Conservation (phyloP, 257 asterid species). For the Nyctanthes arbortristis region DNA sequence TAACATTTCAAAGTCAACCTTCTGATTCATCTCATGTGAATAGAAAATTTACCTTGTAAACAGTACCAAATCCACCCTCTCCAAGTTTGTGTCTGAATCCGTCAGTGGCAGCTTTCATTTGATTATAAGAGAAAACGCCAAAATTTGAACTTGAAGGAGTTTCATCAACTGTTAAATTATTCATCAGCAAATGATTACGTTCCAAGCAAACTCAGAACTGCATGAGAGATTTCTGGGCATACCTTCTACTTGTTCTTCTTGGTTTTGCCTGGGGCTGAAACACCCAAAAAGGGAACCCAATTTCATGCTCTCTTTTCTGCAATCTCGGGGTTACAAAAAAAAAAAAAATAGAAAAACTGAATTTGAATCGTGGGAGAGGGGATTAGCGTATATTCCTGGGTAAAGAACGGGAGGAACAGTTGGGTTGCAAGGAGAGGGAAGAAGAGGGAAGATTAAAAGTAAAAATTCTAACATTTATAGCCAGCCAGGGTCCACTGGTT, state of each 20-base stretch:
- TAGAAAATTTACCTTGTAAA: conserved; percentile 57
- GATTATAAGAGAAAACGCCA: conserved; percentile 49
- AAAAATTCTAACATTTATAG: conserved; percentile 17
- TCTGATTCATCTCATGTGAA: neutral
- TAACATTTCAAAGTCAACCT: neutral
- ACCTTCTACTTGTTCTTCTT: conserved; percentile 14
- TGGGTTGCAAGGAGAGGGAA: neutral
- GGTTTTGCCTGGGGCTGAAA: conserved; percentile 29
- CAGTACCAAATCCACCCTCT: conserved; percentile 70
- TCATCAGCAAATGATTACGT: neutral
- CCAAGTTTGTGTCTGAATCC: conserved; percentile 74
- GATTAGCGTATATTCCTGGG: neutral
- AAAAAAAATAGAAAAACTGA: too few species aligned
- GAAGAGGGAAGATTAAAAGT: neutral
- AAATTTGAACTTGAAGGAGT: conserved; percentile 28
- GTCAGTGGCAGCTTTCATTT: conserved; percentile 56
- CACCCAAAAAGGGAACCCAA: conserved; percentile 34
- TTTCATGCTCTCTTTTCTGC: conserved; percentile 26
- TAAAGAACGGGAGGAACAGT: neutral
- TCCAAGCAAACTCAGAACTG: neutral
- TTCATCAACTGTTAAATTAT: conserved; percentile 33
- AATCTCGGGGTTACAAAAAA: neutral
- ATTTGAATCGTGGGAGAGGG: neutral
- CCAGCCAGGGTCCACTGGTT: conserved; percentile 17
- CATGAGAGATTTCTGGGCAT: neutral